Conservation (phyloP, 352 stramenopile genomes). For the Lagenidium giganteum region DNA sequence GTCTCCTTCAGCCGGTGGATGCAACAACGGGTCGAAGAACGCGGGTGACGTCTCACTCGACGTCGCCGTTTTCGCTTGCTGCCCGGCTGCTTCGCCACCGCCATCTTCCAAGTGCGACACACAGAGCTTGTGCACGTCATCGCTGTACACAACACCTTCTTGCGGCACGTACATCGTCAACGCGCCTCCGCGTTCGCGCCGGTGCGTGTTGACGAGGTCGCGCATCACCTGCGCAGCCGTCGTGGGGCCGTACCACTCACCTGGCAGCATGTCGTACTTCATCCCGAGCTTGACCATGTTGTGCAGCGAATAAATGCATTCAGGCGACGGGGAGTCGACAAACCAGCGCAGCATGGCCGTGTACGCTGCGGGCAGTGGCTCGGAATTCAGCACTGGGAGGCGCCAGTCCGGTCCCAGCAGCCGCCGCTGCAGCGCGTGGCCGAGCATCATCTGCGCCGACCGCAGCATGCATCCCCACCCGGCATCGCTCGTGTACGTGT, state of each 20-base stretch:
- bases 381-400: conserved; percentile 28
- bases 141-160: conserved; percentile 76
- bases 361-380: conserved; percentile 34
- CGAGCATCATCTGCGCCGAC: conserved; percentile 93
- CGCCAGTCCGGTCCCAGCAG: conserved; percentile 49
- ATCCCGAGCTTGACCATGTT: conserved; percentile 89
- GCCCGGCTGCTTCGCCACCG: conserved; percentile 3
- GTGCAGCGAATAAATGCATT: conserved; percentile 86
- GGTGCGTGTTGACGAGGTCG: conserved; percentile 80
- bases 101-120: conserved; percentile 51
- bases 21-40: conserved; percentile 85
- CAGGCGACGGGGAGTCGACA: conserved; percentile 63
- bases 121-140: conserved; percentile 69
- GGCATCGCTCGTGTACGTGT: conserved; percentile 87
- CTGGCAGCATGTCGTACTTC: conserved; percentile 88
- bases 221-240: conserved; percentile 85
- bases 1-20: conserved; percentile 48
- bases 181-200: conserved; percentile 31
- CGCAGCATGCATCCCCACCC: conserved; percentile 97
- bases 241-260: conserved; percentile 91
- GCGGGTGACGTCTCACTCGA: conserved; percentile 6
- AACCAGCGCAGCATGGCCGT: conserved; percentile 80
- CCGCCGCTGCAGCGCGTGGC: conserved; percentile 83
- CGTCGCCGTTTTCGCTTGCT: background rate
- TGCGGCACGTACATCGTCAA: conserved; percentile 80